Percentiles rank a stretch among this genome's conserved stretches.
Conservation (phyloP, 2,329 filamentous ascomycete species). For the Diaporthe citrichinensis region DNA sequence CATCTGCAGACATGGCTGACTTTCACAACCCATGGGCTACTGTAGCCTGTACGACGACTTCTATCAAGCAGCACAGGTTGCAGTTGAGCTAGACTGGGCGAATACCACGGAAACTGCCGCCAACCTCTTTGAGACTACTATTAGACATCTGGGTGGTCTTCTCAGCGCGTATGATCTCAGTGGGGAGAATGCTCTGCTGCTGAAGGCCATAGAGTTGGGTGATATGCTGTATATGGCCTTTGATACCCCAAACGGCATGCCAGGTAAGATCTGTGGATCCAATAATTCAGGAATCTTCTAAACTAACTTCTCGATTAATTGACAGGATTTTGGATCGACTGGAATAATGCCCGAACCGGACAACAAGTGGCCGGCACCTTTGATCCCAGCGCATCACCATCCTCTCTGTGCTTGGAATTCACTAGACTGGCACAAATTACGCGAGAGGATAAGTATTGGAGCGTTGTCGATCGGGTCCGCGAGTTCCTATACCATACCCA, state of each 20-base stretch:
- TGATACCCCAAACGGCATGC: conserved; percentile 64
- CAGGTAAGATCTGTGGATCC: conserved; percentile 43
- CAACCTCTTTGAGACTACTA: conserved; percentile 63
- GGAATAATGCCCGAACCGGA: conserved; percentile 52
- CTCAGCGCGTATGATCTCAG: conserved; percentile 62
- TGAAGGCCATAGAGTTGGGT: conserved; percentile 61
- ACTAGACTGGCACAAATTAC: conserved; percentile 79
- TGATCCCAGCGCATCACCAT: conserved; percentile 57
- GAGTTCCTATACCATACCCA: background rate
- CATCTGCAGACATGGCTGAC: background rate
- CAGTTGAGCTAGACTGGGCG: conserved; percentile 64
- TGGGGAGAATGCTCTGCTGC: conserved; percentile 55
- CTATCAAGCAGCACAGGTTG: conserved; percentile 63
- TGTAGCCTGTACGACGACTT: conserved; percentile 66
- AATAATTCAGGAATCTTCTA: too few relatives aligned
- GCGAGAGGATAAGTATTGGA: conserved; percentile 78
- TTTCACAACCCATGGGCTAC: fast-evolving
- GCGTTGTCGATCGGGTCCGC: conserved; percentile 74
- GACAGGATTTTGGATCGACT: conserved; percentile 69
- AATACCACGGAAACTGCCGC: conserved; percentile 54
- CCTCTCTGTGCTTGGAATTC: conserved; percentile 79
- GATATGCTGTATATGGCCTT: conserved; percentile 64
- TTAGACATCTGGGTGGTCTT: conserved; percentile 61
- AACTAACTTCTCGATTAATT: background rate
- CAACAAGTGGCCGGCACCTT: conserved; percentile 51